Evolutionary conservation across 1,284 basidiomycete genomes (phyloP).

Genomic region (Termitomyces sp.): DNA sequence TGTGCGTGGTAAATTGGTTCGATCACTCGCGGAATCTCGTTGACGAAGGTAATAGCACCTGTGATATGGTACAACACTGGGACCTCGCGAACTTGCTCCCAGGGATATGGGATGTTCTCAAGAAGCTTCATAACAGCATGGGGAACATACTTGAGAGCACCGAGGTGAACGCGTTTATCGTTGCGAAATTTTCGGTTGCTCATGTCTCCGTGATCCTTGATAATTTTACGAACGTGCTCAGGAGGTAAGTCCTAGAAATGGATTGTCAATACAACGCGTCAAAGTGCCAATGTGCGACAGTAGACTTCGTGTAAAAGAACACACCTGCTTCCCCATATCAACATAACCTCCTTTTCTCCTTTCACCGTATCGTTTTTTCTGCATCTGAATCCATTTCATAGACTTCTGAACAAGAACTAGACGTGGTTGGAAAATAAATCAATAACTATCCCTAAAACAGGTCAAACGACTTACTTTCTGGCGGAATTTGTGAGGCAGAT

Average conservation of each 20-base stretch:
- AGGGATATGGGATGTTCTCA: constrained; percentile 98
- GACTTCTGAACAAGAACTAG: constrained; percentile 73
- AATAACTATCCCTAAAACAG: constrained; percentile 1
- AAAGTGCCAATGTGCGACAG: constrained; percentile 10
- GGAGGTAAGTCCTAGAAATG: constrained; percentile 69
- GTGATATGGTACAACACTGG: constrained; percentile 97
- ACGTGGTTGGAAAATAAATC: constrained; percentile 18
- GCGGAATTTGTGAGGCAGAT: constrained; percentile 60
- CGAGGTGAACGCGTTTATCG: constrained; percentile 98
- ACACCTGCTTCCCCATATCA: constrained; percentile 90
- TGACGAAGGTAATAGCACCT: constrained; percentile 99
- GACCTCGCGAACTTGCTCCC: constrained; percentile 99
- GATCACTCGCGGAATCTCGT: constrained; percentile 94
- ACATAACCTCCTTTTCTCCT: constrained; percentile 85
- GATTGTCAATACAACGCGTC: constrained; percentile 15
- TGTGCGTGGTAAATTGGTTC: constrained; percentile 99
- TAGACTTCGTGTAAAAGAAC: constrained; percentile 22
- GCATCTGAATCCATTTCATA: constrained; percentile 92
- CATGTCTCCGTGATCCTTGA: constrained; percentile 98
- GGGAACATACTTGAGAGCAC: constrained; percentile 97
- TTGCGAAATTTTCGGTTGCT: constrained; percentile 95
- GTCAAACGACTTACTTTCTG: constrained; percentile 43
- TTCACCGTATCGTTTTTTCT: constrained; percentile 86
- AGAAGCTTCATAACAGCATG: constrained; percentile 99
- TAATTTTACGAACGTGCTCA: constrained; percentile 96